phyloP scores from a whole-genome alignment of 164 flowering plant genomes.

The Piper longum region DNA sequence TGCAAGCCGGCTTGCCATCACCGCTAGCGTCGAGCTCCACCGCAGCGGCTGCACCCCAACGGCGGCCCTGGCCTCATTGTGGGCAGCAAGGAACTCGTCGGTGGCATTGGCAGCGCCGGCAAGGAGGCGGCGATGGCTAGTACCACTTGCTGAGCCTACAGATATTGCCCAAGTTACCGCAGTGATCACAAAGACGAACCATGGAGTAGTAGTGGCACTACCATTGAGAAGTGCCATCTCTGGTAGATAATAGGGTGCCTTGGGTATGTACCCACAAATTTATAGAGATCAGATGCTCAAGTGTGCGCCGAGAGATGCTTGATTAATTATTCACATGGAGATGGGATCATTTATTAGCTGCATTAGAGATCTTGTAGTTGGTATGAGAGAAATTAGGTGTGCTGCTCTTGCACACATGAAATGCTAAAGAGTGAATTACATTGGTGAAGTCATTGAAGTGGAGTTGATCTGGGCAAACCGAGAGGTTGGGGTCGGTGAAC shows the following conservation, averaged over 20 bases:
- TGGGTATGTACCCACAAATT: neutral
- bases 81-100: slow-evolving; percentile 34
- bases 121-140: neutral
- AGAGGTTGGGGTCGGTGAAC: neutral
- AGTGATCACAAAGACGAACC: neutral
- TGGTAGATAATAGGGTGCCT: neutral
- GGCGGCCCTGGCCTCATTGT: slow-evolving; percentile 50
- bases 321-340: no score
- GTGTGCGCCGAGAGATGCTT: neutral
- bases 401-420: neutral
- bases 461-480: neutral
- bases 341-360: neutral
- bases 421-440: neutral
- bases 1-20: slow-evolving; percentile 20
- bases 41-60: slow-evolving; percentile 40
- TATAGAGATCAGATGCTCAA: neutral
- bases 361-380: neutral
- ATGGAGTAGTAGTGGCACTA: slow-evolving; percentile 1
- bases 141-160: slow-evolving; percentile 5
- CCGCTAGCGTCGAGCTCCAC: slow-evolving; percentile 49
- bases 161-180: neutral
- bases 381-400: neutral
- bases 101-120: slow-evolving; percentile 7
- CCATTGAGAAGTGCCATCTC: slow-evolving; percentile 9
- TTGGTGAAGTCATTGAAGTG: neutral